phyloP scores from a whole-genome alignment of 352 stramenopile genomes.

The Globisporangium uncinulatum region DNA sequence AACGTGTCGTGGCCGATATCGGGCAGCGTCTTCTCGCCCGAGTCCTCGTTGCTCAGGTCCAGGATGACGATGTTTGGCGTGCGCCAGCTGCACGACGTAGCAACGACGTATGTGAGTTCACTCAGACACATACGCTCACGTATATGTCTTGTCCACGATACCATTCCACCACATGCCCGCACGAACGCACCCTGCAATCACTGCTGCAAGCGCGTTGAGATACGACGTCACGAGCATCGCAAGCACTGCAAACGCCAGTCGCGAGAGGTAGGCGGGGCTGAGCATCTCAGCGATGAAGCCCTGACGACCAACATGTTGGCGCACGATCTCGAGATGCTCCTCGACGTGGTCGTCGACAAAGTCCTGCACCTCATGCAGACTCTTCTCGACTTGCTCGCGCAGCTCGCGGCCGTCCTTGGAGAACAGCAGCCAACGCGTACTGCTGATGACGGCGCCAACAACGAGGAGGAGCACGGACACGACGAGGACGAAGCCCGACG shows the following conservation, averaged over 20 bases:
- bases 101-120: neutral
- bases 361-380: constrained; percentile 71
- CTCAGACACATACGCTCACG: neutral
- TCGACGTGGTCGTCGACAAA: constrained; percentile 64
- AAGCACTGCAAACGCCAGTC: constrained; percentile 75
- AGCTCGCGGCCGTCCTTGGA: constrained; percentile 34
- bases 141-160: neutral
- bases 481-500: constrained; percentile 83
- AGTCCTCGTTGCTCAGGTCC: constrained; percentile 48
- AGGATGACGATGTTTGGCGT: constrained; percentile 83
- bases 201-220: constrained; percentile 73
- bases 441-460: constrained; percentile 53
- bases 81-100: constrained; percentile 43
- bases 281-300: constrained; percentile 87
- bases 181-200: constrained; percentile 57
- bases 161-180: neutral
- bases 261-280: constrained; percentile 80
- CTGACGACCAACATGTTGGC: constrained; percentile 53
- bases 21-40: constrained; percentile 66
- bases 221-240: constrained; percentile 77
- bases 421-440: constrained; percentile 31
- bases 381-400: constrained; percentile 60
- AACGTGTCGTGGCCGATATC: constrained; percentile 84
- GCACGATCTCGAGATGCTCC: constrained; percentile 70
- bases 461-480: constrained; percentile 60